Base-by-base conservation (phyloP, 1,284 basidiomycete species). In the Anthracocystis walkeri region DNA sequence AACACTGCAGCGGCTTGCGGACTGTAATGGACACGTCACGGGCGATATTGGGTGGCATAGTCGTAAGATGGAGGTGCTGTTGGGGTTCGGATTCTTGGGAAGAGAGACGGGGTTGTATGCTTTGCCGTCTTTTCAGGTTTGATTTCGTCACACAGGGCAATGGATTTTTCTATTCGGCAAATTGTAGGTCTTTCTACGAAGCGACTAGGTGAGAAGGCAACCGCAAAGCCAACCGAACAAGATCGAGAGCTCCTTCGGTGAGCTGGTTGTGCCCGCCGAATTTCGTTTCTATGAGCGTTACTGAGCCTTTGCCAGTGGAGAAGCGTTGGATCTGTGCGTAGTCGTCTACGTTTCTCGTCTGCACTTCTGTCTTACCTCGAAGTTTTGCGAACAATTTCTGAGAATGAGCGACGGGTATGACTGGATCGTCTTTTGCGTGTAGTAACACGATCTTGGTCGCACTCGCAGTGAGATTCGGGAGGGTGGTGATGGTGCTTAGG, bases 1-100 rank as follows among this genome's bases (percentile, higher is more conserved):
- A 35, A 91, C 91, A 83, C 87, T 94, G 81, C 90, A 91, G 77
- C 87, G 88, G 45, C 87, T 96, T n/a, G 90, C 92, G 14, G 89
- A 91, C 72, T 91, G 91, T 12, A 93, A 93, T 76, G 94, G 94
- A 1, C 93, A 94, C 79, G 95, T 97, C 4, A 91, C 89, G 79
- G 93, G 92, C 80, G 92, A 91, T 5, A 90, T 95, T 2, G 96
- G 96, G 0, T 99, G 96, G 95, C 94, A 97, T 86, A 91, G 92
- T 38, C 87, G 94, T 57, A 99, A 99, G 88, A 95, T 97, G 94
- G 95, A 98, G 89, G 93, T 97, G 58, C 85, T 97, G 64, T 90
- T 92, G 77, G 95, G 95, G 4, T 89, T 92, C 81, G 95, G 95
- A 14, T 91, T 97, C 90, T 87, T 96, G 40, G 95, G 94, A 4